Base-by-base conservation (phyloP, 441 rosid genomes). In the Euphorbia schlechtendalii region DNA sequence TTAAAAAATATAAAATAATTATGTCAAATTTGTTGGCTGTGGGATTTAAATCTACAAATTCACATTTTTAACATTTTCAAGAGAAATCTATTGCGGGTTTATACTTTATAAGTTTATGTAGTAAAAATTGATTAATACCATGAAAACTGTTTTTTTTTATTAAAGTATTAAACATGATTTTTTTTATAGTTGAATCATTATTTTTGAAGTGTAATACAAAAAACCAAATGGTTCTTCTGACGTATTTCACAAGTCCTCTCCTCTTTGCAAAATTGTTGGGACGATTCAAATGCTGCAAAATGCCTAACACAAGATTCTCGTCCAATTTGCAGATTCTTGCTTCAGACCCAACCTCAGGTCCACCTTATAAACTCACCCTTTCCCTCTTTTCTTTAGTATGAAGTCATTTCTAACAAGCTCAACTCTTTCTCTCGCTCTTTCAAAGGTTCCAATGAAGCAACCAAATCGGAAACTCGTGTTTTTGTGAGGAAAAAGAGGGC, bases 401-500 rank as follows among this genome's bases (percentile, higher is more conserved):
- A 5, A 2, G 8, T 11, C 8, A 18, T 24, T 56, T 56, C 64
- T 17, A 5, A 46, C 34, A 18, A 28, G 57, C 66, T 61, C 60
- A 61, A 34, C 6, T 24, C 46, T 54, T 15, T 15, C 36, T 11
- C 41, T 28, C 58, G 36, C 56, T 20, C 8, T 9, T 49, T 45
- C 68, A 66, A 71, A 67, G 80, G 75, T 61, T 53, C 78, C 64
- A 46, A 4, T 55, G 65, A 17, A 54, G 70, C 63, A 61, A 60
- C 74, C 52, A 18, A 34, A 20, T 65, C 78, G 57, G 76, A 74
- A 74, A 27, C 66, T 70, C 86, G 81, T 49, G 87, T 79, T 48
- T 82, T 74, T 74, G 74, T 64, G 57, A 78, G 96, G 83, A 86
- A 72, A 71, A 88, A 77, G 76, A 81, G 82, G 69, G 78, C 69